A percentile compares a stretch with the other conserved stretches of the same genome.
These are phyloP conservation scores for Pseudogymnoascus sp. DNA, from an alignment of 2,329 filamentous ascomycete species.

Conservation along the genomic window DNA sequence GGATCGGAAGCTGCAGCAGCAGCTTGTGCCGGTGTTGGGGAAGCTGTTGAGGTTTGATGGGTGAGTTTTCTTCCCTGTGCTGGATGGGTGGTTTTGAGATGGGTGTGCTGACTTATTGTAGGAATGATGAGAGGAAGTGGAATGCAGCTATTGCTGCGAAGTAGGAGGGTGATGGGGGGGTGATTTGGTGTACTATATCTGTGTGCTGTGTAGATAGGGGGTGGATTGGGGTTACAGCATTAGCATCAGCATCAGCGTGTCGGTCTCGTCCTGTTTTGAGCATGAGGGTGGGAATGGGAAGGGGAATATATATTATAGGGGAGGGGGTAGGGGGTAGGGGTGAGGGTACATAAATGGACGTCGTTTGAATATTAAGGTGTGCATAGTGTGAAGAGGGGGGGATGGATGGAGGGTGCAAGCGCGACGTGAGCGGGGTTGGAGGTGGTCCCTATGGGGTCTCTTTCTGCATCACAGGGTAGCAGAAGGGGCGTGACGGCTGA, in stretches of 20 bases:
- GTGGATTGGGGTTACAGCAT: neutral
- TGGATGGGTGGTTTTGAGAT: neutral
- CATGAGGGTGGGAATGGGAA: neutral
- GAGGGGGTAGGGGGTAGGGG: neutral
- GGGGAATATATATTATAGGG: no score
- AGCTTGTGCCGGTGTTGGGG: conserved; percentile 69
- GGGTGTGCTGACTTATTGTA: conserved; percentile 23
- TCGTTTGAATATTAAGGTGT: neutral
- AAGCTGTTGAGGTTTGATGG: conserved; percentile 70
- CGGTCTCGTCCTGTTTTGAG: neutral
- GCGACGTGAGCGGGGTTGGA: neutral
- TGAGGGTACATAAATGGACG: neutral
- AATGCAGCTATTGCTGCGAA: conserved; percentile 52
- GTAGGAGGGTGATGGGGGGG: neutral
- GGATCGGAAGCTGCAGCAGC: conserved; percentile 65
- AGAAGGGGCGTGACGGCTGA: no score
- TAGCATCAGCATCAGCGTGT: neutral
- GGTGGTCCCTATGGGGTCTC: neutral
- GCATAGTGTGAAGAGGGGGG: neutral
- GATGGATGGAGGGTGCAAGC: neutral
- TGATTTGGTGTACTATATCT: neutral
- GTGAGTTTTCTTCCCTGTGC: conserved; percentile 38
- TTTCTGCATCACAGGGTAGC: neutral
- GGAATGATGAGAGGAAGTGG: conserved; percentile 80
- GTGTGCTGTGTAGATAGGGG: neutral